A percentile compares a stretch with the other conserved stretches of the same genome.
Conservation (phyloP, 202 grass and related monocot genomes). For the Dendrocalamus latiflorus region DNA sequence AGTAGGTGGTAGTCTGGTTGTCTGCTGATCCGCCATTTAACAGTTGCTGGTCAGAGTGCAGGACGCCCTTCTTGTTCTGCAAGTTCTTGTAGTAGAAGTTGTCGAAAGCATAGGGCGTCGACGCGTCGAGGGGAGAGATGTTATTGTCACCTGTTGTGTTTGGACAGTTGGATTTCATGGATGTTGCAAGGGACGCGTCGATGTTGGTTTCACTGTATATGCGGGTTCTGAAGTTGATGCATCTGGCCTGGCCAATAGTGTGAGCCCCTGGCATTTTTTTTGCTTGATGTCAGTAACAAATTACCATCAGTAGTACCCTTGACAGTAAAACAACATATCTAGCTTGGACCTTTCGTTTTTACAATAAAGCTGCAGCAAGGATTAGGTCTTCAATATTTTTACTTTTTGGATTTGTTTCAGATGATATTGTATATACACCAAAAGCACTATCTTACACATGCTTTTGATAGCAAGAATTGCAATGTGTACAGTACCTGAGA, state of each 20-base stretch:
- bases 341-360: too few relatives aligned
- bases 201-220: slow-evolving; percentile 59
- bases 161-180: too few relatives aligned
- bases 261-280: slow-evolving; percentile 33
- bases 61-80: slow-evolving; percentile 43
- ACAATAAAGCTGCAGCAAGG: too few relatives aligned
- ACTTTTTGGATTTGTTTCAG: too few relatives aligned
- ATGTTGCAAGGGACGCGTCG: slow-evolving; percentile 19
- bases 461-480: too few relatives aligned
- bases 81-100: slow-evolving; percentile 52
- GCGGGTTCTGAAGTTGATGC: slow-evolving; percentile 37
- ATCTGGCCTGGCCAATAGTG: slow-evolving; percentile 61
- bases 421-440: too few relatives aligned
- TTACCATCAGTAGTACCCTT: too few relatives aligned
- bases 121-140: slow-evolving; percentile 48
- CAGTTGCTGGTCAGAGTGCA: slow-evolving; percentile 67
- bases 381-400: too few relatives aligned
- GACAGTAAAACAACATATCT: too few relatives aligned
- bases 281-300: too few relatives aligned
- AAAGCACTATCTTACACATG: too few relatives aligned
- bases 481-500: slow-evolving; percentile 44
- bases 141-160: slow-evolving; percentile 35
- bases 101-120: slow-evolving; percentile 40
- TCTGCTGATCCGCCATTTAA: slow-evolving; percentile 52
- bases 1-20: slow-evolving; percentile 37